Base-by-base conservation (phyloP, 2,329 filamentous ascomycete genomes). In the Cercospora beticola region DNA sequence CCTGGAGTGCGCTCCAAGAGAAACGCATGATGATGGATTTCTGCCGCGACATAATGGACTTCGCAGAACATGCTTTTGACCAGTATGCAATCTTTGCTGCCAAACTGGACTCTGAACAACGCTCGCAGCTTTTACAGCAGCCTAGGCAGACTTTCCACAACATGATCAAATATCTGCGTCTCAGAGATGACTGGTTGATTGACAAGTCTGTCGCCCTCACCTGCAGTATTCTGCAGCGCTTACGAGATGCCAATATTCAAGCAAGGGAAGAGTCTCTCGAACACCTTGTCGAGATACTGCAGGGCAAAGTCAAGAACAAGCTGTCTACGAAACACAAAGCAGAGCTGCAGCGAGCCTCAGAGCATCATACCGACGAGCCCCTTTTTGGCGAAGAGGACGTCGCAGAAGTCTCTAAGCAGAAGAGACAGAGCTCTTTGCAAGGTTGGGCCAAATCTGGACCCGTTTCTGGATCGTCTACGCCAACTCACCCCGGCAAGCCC, bases 31-130 rank as follows among this genome's bases (percentile, higher is more conserved):
- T 99, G 92, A 90, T 93, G 75, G 90, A 97, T 67, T 97, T 98
- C 76, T 97, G 94, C 77, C 90, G 95, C 72, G 93, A 97, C 77
- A 92, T 92, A 14, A 99, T 99, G 88, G 93, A 98, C 75, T 92
- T 97, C 76, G 94, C 94, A 0, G 92, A 97, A 76, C 86, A 87
- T 40, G 85, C 97, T 1, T 92, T 98, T 76, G 89, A 92, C 49
- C 90, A 97, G 74, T 95, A 96, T 78, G 90, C 89, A 62, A 86
- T 97, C 68, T 89, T 99, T 71, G 88, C 92, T 2, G 91, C 90
- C 57, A 91, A 92, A 12, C 79, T 93, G 66, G 81, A 82, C 54
- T 18, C 54, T 26, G 81, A 82, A 62, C 46, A 64, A 23, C 62
- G 62, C 30, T 46, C 62, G 30, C 49, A 64, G 63, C 84, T 93